Evolutionary conservation across 805 yeast species (phyloP).

Genomic region (Komagataella mondaviorum): DNA sequence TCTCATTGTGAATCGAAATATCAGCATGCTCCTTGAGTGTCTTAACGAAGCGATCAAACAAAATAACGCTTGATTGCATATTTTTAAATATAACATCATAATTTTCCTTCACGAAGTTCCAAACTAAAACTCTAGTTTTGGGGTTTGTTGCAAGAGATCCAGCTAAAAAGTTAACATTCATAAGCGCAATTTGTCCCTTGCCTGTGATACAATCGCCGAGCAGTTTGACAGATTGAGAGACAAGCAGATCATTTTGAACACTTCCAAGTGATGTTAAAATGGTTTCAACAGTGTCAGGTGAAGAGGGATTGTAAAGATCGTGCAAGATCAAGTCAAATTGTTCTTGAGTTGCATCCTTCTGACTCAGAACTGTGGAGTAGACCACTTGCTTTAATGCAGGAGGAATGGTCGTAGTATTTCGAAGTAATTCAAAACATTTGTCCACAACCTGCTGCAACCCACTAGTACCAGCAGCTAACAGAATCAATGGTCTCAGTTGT

Average conservation of each 20-base stretch:
- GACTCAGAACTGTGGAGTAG: slow-evolving; percentile 26
- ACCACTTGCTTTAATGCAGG: slow-evolving; percentile 23
- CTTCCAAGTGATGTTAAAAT: slow-evolving; percentile 43
- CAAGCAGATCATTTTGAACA: slow-evolving; percentile 15
- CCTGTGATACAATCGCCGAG: slow-evolving; percentile 11
- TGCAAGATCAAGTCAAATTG: slow-evolving; percentile 25
- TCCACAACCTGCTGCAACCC: slow-evolving; percentile 22
- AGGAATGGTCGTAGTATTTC: neutral
- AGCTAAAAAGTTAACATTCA: slow-evolving; percentile 46
- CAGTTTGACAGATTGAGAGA: slow-evolving; percentile 24
- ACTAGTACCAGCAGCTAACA: slow-evolving; percentile 25
- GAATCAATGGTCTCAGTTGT: slow-evolving; percentile 24
- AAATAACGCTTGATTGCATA: slow-evolving; percentile 20
- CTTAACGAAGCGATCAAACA: slow-evolving; percentile 18
- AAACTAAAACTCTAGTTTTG: slow-evolving; percentile 25
- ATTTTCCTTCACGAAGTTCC: slow-evolving; percentile 35
- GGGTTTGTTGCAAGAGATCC: slow-evolving; percentile 32
- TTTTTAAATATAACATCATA: slow-evolving; percentile 28
- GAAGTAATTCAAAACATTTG: neutral
- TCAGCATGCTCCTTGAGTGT: slow-evolving; percentile 21
- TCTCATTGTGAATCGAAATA: slow-evolving; percentile 19
- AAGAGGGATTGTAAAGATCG: slow-evolving; percentile 35
- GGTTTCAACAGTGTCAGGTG: slow-evolving; percentile 46
- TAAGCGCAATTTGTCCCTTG: slow-evolving; percentile 33
- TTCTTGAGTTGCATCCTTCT: slow-evolving; percentile 17